Base-by-base conservation (phyloP, 257 asterid genomes). In the Agastache rugosa region DNA sequence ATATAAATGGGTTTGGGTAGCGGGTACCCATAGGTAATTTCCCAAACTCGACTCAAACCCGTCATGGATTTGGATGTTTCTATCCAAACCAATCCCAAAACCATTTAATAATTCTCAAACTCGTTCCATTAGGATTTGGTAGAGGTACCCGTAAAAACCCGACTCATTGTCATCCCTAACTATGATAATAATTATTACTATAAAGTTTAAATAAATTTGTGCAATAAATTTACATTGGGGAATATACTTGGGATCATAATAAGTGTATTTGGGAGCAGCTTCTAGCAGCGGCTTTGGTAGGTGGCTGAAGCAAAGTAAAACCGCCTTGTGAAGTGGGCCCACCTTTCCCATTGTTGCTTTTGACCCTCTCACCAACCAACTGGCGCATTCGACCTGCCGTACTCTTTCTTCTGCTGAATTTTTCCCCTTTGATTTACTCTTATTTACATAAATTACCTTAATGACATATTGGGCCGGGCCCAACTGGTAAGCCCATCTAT, bases 301-400 rank as follows among this genome's bases (percentile, higher is more conserved):
- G 78, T 74, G 80, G 23, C 8, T 34, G 8, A 16, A 25, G 17
- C 55, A 11, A 71, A 71, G 45, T 15, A 78, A 78, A 78, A 78
- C 82, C 82, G 71, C 71, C 72, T 76, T 19, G 75, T 50, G 37
- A 69, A 37, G 78, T 63, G 79, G 75, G 70, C 75, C 65, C 11
- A 19, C 9, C 20, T 41, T 63, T 23, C 31, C 78, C 14, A 8
- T 35, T 23, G 65, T 12, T 29, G 74, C 69, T 68, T 78, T 75
- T 73, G 39, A 71, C 79, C 22, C 20, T 17, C 41, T 35, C 67
- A 60, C 76, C 79, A 59, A 67, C 70, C 83, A 50, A 61, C 23
- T 54, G 77, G 67, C 77, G 41, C 68, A 37, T 56, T 17, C 29
- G 31, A 22, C 39, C 73, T 51, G 66, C 53, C 16, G 45, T 72